Base-by-base conservation (phyloP, 2,329 filamentous ascomycete species). In the Epichloe gansuensis region DNA sequence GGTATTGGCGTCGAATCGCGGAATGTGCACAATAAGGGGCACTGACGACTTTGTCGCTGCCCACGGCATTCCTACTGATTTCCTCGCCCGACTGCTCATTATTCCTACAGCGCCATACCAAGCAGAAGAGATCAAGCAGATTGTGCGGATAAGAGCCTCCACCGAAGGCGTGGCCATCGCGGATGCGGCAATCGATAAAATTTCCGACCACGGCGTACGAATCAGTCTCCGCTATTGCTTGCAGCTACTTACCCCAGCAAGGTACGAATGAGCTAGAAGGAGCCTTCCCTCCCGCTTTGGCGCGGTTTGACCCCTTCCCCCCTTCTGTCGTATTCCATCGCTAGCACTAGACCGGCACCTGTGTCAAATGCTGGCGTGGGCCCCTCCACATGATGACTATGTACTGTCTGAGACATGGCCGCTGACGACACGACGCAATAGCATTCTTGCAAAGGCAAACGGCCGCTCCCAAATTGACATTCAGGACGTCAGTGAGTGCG, bases 1-100 rank as follows among this genome's bases (percentile, higher is more conserved):
- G 55, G 93, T 98, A 59, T 84, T 98, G 55, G 93, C 93, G 54
- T 97, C 93, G 42, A 98, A 98, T 74, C 85, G 93, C 63, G 93
- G 93, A 67, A 85, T 90, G 75, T 91, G 88, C 58, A 87, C 89
- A 58, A 93, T 98, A 65, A 87, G 89, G 61, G 91, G 91, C 64
- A 91, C 87, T 52, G 79, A 85, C 60, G 81, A 87, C 67, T 77
- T 93, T 64, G 77, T 86, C 60, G 89, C 89, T 52, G 88, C 93
- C 4, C 93, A 98, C 71, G 93, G 93, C 64, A 85, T 98, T 60
- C 93, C 93, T 15, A 82, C 91, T 9, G 93, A 98, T 69, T 89
- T 98, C 60, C 79, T 98, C 51, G 86, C 88, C 51, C 89, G 93
- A 54, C 81, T 98, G 51, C 86, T 98, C 64, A 97, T 98, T 71